Conservation (phyloP, 2,329 filamentous ascomycete species). For the Chaetomiaceae sp. region DNA sequence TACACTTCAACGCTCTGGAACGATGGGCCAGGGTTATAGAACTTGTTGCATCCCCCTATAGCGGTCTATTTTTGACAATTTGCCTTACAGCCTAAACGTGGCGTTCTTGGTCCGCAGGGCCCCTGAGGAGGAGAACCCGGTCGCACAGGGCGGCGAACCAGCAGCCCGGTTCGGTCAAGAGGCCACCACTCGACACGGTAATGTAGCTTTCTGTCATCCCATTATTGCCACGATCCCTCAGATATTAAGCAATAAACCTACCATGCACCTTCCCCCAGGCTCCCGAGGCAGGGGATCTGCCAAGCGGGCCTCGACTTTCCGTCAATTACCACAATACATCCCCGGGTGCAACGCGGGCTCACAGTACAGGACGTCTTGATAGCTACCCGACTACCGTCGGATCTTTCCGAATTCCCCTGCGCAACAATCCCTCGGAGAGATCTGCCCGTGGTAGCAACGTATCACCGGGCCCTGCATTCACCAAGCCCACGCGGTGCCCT, state of each 20-base stretch:
- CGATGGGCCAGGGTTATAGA: too few relatives aligned
- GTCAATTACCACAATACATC: too few relatives aligned
- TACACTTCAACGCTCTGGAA: too few relatives aligned
- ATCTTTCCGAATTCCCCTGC: neutral
- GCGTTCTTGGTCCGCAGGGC: neutral
- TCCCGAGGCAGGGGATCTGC: neutral
- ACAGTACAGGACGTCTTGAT: too few relatives aligned
- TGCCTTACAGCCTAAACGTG: neutral
- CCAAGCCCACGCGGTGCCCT: too few relatives aligned
- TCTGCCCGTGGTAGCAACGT: too few relatives aligned
- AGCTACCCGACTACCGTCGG: neutral
- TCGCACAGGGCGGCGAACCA: neutral
- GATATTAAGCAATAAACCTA: constrained; percentile 5
- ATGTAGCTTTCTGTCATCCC: neutral
- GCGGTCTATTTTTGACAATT: neutral
- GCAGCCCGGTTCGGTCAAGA: neutral
- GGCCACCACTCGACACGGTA: neutral
- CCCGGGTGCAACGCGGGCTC: too few relatives aligned
- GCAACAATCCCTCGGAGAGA: too few relatives aligned
- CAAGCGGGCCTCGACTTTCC: constrained; percentile 5
- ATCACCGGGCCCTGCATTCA: too few relatives aligned
- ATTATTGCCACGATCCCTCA: neutral
- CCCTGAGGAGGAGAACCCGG: neutral
- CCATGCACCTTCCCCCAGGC: neutral
- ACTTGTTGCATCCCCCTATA: too few relatives aligned